A percentile compares a stretch with the other conserved stretches of the same genome.
Evolutionary conservation across 1,139 yeast species (phyloP).

Genomic region (Scheffersomyces segobiensis): DNA sequence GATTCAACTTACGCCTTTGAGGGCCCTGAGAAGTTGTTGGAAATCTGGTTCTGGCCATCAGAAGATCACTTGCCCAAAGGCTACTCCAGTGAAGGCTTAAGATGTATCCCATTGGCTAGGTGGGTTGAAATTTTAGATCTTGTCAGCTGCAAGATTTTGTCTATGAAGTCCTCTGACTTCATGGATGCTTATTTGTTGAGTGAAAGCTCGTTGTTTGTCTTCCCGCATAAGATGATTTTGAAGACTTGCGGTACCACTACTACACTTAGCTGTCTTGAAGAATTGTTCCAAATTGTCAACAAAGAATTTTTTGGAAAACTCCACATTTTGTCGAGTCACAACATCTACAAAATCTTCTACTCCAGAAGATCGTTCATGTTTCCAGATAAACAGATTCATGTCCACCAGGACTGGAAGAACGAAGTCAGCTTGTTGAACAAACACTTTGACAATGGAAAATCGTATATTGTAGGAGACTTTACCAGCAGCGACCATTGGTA

Average conservation of each 20-base stretch:
- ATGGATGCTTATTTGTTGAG: slow-evolving; percentile 86
- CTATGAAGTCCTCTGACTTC: slow-evolving; percentile 64
- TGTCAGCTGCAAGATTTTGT: slow-evolving; percentile 86
- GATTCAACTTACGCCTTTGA: slow-evolving; percentile 93
- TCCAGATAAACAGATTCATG: slow-evolving; percentile 78
- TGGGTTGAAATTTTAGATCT: slow-evolving; percentile 78
- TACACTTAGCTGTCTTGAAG: slow-evolving; percentile 73
- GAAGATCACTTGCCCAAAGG: slow-evolving; percentile 38
- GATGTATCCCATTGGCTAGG: slow-evolving; percentile 61
- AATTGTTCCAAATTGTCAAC: slow-evolving; percentile 56
- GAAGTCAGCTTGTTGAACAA: slow-evolving; percentile 73
- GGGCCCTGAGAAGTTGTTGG: slow-evolving; percentile 94
- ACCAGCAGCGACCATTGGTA: slow-evolving; percentile 88
- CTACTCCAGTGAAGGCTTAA: slow-evolving; percentile 46
- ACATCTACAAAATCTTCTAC: slow-evolving; percentile 74
- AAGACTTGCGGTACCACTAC: slow-evolving; percentile 98
- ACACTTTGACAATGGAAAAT: slow-evolving; percentile 61
- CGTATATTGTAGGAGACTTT: slow-evolving; percentile 78
- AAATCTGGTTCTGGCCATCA: slow-evolving; percentile 75
- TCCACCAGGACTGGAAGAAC: slow-evolving; percentile 82
- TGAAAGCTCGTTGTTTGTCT: slow-evolving; percentile 89
- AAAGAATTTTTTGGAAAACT: slow-evolving; percentile 15
- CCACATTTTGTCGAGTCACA: slow-evolving; percentile 24
- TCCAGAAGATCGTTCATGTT: slow-evolving; percentile 92
- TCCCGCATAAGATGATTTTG: slow-evolving; percentile 78